Conservation (phyloP, 306 rosid genomes). For the Glycine latifolia region DNA sequence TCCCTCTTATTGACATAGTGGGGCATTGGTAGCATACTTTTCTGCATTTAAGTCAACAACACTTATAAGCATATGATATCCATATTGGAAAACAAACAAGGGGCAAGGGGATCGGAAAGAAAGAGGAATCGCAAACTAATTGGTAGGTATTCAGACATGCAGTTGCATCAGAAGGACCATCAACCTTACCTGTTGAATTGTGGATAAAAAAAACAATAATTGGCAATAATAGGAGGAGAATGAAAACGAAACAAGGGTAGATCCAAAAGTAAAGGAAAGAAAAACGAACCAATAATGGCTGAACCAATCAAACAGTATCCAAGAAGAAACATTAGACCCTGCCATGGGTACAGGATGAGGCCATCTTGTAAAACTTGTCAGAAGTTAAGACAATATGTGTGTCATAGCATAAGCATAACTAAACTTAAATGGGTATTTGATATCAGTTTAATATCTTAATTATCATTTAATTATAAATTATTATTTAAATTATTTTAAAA, state of each 20-base stretch:
- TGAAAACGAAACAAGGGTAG: slow-evolving; percentile 54
- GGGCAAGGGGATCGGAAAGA: not conserved
- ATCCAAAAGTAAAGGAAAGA: slow-evolving; percentile 41
- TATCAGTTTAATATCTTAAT: too few relatives aligned
- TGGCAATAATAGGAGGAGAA: slow-evolving; percentile 57
- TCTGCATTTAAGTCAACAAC: not conserved
- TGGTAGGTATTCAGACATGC: slow-evolving; percentile 36
- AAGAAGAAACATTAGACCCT: slow-evolving; percentile 37
- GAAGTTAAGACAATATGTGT: slow-evolving; percentile 49
- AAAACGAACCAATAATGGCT: slow-evolving; percentile 44
- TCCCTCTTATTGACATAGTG: slow-evolving; percentile 21
- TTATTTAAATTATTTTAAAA: too few relatives aligned
- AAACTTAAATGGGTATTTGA: slow-evolving; percentile 18
- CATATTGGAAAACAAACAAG: slow-evolving; percentile 23
- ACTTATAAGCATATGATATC: slow-evolving; percentile 33
- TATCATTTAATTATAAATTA: too few relatives aligned
- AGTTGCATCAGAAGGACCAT: slow-evolving; percentile 46
- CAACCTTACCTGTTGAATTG: slow-evolving; percentile 36
- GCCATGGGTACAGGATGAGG: not conserved
- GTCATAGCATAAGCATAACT: slow-evolving; percentile 42
- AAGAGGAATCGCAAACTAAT: not conserved
- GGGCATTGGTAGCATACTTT: slow-evolving; percentile 27
- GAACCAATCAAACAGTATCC: slow-evolving; percentile 44
- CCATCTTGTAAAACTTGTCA: slow-evolving; percentile 44
- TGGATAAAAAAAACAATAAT: slow-evolving; percentile 58